Evolutionary conservation across 1,284 basidiomycete genomes (phyloP), one percentile per base, ranked within the genome.

Genomic region (Marasmius tenuissimus): DNA sequence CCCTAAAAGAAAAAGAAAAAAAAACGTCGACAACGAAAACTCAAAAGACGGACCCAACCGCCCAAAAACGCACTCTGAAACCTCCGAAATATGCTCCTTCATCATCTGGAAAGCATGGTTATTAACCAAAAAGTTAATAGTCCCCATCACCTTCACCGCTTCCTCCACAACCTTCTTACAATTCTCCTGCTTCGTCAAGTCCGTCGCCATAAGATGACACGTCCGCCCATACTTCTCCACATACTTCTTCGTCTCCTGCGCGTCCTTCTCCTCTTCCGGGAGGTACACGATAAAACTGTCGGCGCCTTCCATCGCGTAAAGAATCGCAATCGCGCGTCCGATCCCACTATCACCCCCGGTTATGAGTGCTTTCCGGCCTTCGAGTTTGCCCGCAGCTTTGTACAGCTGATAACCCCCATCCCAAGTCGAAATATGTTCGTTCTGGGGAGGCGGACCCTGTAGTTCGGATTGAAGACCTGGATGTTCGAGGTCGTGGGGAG

Each of bases 91-190:
- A 61, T 81, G 74, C 12, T 74, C 69, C 62, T 81, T 76, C 47
- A 82, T 77, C 22, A 80, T 72, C 68, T 86, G 85, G 4, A 81
- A 82, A 1, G 78, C 83, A 56, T 83, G 79, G 69, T 86, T 86
- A 64, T 84, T 78, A 57, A 84, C 75, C 50, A 87, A 68, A 38
- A 81, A 72, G 63, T 86, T 78, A 7, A 87, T 69, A 50, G 68
- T 68, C 1, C 76, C 76, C 51, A 77, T 76, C 61, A 75, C 72
- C 20, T 75, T 67, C 50, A 84, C 71, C 62, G 82, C 78, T 58
- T 76, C 72, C 39, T 81, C 71, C 18, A 84, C 73, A 50, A 84
- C 68, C 61, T 76, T 69, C 42, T 77, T 67, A 68, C 80, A 81
- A 37, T 72, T 76, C 18, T 76, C 69, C 69, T 84, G 81, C 35